Conservation (phyloP, 306 rosid species). For the Sechiopsis laciniata region DNA sequence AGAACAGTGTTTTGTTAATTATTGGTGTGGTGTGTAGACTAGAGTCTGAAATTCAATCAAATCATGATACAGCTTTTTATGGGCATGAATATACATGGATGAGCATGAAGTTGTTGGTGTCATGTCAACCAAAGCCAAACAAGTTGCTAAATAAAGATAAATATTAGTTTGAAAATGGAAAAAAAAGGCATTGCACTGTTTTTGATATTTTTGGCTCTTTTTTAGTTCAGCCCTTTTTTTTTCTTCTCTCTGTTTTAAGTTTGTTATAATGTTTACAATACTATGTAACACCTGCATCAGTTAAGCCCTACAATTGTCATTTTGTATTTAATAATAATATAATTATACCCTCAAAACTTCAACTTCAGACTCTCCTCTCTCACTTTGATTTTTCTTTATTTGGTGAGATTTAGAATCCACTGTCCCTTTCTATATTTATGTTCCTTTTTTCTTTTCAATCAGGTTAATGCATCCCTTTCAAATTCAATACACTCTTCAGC, state of each 20-base stretch:
- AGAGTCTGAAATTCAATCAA: slow-evolving; percentile 10
- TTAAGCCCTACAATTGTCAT: neutral
- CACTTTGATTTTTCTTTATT: neutral
- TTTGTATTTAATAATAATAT: neutral
- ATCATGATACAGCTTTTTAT: slow-evolving; percentile 17
- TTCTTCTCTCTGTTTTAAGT: too few relatives aligned
- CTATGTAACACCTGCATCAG: slow-evolving; percentile 12
- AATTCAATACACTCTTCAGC: neutral
- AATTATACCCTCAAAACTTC: neutral
- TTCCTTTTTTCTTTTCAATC: neutral
- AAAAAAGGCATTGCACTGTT: neutral
- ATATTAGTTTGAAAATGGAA: neutral
- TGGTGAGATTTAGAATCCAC: slow-evolving; percentile 21
- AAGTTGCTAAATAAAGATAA: slow-evolving; percentile 19
- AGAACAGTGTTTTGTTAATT: neutral
- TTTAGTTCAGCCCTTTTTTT: too few relatives aligned
- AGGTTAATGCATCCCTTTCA: neutral
- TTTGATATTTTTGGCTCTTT: slow-evolving; percentile 13
- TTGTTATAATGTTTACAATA: neutral
- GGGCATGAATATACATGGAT: slow-evolving; percentile 5
- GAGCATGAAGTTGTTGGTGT: slow-evolving; percentile 12
- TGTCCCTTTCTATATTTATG: slow-evolving; percentile 18
- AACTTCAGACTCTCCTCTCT: neutral
- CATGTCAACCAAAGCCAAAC: slow-evolving; percentile 11
- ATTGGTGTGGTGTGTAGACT: neutral